These are phyloP conservation scores for Leccinum solheimii DNA, from an alignment of 1,284 basidiomycete genomes.

Conservation along the genomic window DNA sequence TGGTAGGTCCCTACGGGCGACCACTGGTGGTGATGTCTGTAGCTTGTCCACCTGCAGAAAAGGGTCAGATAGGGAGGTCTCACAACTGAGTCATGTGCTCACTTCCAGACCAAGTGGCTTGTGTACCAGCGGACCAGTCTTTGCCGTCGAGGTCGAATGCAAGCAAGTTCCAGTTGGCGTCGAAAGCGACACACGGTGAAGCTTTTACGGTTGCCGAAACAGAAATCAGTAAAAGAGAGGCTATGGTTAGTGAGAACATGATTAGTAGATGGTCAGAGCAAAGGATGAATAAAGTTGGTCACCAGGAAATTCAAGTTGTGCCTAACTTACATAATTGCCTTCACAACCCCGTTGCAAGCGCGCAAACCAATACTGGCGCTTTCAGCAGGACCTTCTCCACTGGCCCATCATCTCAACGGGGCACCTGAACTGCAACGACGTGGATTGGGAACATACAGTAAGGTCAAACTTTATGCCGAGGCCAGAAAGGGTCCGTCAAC, in stretches of 20 bases:
- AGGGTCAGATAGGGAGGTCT: conserved; percentile 5
- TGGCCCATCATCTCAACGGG: neutral
- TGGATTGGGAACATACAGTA: neutral
- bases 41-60: conserved; percentile 44
- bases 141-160: conserved; percentile 74
- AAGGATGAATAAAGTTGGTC: neutral
- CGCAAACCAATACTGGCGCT: neutral
- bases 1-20: conserved; percentile 57
- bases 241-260: conserved; percentile 50
- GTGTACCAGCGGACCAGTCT: conserved; percentile 70
- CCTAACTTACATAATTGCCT: neutral
- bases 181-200: conserved; percentile 67
- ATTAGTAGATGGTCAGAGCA: conserved; percentile 4
- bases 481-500: neutral
- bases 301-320: neutral
- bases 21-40: conserved; percentile 65
- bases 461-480: neutral
- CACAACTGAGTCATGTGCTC: conserved; percentile 16
- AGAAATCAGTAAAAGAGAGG: conserved; percentile 58
- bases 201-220: conserved; percentile 42
- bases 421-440: neutral
- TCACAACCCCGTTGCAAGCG: neutral
- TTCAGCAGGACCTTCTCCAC: neutral
- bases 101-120: conserved; percentile 65
- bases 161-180: conserved; percentile 67